Percentiles rank a stretch among this genome's conserved stretches.
These are phyloP conservation scores for Nelumbo lutea DNA, from an alignment of 164 flowering plant species.

Conservation along the genomic window DNA sequence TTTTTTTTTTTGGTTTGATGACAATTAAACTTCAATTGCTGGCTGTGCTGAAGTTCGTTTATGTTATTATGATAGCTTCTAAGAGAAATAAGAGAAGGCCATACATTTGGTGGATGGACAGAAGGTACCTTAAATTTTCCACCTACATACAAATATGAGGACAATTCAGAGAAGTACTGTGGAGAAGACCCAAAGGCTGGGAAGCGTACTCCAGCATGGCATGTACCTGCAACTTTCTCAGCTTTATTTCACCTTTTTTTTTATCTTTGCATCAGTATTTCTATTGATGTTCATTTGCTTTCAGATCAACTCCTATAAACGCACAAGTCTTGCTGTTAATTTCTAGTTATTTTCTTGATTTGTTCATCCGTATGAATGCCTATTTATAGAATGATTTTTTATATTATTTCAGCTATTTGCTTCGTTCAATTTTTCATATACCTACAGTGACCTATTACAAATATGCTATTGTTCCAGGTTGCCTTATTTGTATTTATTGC, in stretches of 20 bases:
- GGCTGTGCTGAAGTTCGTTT: constrained; percentile 5
- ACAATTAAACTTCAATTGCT: neutral
- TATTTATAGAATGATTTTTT: too few relatives aligned
- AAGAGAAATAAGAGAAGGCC: constrained; percentile 67
- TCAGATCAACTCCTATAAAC: neutral
- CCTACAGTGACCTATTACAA: too few relatives aligned
- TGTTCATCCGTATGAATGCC: neutral
- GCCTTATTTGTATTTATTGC: too few relatives aligned
- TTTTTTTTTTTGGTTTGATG: neutral
- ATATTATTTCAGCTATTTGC: too few relatives aligned
- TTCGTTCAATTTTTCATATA: too few relatives aligned
- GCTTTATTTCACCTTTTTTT: neutral
- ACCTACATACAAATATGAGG: constrained; percentile 89
- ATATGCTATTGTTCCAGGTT: too few relatives aligned
- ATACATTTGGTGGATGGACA: constrained; percentile 90
- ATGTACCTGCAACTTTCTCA: constrained; percentile 14
- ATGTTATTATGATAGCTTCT: constrained; percentile 43
- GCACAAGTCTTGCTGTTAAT: neutral
- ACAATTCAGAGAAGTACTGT: constrained; percentile 58
- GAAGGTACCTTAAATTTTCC: constrained; percentile 78
- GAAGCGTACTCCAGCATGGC: constrained; percentile 97
- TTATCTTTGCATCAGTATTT: neutral
- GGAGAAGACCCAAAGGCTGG: constrained; percentile 78
- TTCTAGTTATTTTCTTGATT: neutral
- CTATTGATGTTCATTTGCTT: neutral